Evolutionary conservation across 2,329 filamentous ascomycete species (phyloP).

Genomic region (Xylariaceae sp.): DNA sequence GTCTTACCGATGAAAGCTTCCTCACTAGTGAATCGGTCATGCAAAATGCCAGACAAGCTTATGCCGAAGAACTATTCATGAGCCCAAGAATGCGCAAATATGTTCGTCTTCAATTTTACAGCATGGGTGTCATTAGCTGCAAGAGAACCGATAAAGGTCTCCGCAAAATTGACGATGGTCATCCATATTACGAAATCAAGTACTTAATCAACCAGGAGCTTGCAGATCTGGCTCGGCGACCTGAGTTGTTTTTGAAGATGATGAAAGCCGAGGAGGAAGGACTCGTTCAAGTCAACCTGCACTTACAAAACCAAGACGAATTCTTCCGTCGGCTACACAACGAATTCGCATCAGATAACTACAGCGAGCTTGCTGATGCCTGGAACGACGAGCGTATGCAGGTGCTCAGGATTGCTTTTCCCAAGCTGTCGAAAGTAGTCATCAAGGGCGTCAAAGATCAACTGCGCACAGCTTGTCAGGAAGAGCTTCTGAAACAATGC

Average conservation of each 20-base stretch:
- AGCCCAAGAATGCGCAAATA: constrained; percentile 88
- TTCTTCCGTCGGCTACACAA: constrained; percentile 75
- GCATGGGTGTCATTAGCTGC: constrained; percentile 80
- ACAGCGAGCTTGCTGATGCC: constrained; percentile 88
- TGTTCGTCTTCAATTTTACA: constrained; percentile 79
- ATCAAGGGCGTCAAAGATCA: constrained; percentile 93
- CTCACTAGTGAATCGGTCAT: constrained; percentile 73
- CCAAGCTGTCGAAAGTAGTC: constrained; percentile 79
- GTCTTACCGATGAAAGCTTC: constrained; percentile 70
- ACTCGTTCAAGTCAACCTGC: constrained; percentile 79
- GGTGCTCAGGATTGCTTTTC: constrained; percentile 76
- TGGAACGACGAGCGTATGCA: constrained; percentile 90
- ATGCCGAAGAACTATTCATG: constrained; percentile 83
- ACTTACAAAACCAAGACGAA: constrained; percentile 70
- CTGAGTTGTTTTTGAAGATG: constrained; percentile 94
- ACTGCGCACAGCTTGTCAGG: constrained; percentile 89
- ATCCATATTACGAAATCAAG: constrained; percentile 97
- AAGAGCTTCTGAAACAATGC: constrained; percentile 82
- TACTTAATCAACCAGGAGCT: constrained; percentile 91
- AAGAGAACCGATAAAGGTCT: constrained; percentile 90
- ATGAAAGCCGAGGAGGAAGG: constrained; percentile 95
- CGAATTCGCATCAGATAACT: constrained; percentile 92
- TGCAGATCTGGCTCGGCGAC: constrained; percentile 73
- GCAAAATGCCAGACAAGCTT: constrained; percentile 78
- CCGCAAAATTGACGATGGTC: constrained; percentile 88